These are phyloP conservation scores for Annulohypoxylon maeteangense DNA, from an alignment of 495 filamentous ascomycete genomes.

Conservation along the genomic window DNA sequence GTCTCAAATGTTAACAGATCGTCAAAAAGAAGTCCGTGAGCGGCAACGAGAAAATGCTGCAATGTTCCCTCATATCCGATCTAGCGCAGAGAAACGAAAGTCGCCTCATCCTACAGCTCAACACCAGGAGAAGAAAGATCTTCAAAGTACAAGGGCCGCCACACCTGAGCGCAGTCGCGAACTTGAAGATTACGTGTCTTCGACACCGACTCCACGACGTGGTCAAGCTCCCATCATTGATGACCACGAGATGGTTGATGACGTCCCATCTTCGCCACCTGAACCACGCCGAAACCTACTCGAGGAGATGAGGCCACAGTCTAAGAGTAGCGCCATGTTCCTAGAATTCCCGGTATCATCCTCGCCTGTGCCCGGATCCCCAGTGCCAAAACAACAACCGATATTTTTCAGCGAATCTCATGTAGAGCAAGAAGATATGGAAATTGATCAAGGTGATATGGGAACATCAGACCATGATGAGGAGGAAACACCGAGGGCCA, in stretches of 20 bases:
- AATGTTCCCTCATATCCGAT: slow-evolving; percentile 76
- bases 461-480: slow-evolving; percentile 23
- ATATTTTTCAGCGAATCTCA: slow-evolving; percentile 24
- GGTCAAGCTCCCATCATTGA: slow-evolving; percentile 55
- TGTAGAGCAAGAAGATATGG: slow-evolving; percentile 22
- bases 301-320: slow-evolving; percentile 58
- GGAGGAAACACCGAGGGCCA: background rate
- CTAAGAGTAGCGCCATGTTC: slow-evolving; percentile 51
- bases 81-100: slow-evolving; percentile 60
- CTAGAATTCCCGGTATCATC: slow-evolving; percentile 60
- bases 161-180: slow-evolving; percentile 52
- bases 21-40: slow-evolving; percentile 76
- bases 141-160: slow-evolving; percentile 37
- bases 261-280: slow-evolving; percentile 64
- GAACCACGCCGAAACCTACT: slow-evolving; percentile 58
- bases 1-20: slow-evolving; percentile 76
- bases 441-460: slow-evolving; percentile 27
- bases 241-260: slow-evolving; percentile 56
- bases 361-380: slow-evolving; percentile 59
- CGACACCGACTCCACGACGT: slow-evolving; percentile 80
- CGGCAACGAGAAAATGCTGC: slow-evolving; percentile 72
- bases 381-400: slow-evolving; percentile 36
- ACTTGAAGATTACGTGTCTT: slow-evolving; percentile 74
- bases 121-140: slow-evolving; percentile 7
- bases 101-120: slow-evolving; percentile 3